Evolutionary conservation across 176 grass and related monocot genomes (phyloP).

Genomic region (Carex parvula): DNA sequence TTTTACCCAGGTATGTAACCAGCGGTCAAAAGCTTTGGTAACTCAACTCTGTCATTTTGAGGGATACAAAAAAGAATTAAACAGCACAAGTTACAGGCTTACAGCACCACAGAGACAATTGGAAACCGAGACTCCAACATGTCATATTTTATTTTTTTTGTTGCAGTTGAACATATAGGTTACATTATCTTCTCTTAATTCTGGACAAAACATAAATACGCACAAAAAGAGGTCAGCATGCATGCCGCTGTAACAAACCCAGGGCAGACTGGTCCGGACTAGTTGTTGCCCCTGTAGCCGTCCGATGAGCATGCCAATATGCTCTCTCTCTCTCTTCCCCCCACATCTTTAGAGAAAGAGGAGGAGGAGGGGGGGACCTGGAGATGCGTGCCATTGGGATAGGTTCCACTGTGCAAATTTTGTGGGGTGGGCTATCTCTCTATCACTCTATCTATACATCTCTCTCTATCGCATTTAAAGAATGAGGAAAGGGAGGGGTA

Average conservation of each 20-base stretch:
- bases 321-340: not conserved
- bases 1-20: not conserved
- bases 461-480: conserved; percentile 33
- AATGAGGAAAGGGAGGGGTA: conserved; percentile 16
- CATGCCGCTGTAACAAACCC: conserved; percentile 6
- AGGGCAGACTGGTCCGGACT: not conserved
- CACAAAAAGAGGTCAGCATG: conserved; percentile 16
- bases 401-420: conserved; percentile 22
- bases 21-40: not conserved
- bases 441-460: conserved; percentile 21
- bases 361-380: conserved; percentile 10
- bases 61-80: not conserved
- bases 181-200: conserved; percentile 8
- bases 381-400: conserved; percentile 29
- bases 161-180: not conserved
- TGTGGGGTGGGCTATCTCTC: conserved; percentile 19
- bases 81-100: not conserved
- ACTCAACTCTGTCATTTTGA: not conserved
- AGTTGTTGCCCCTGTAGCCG: conserved; percentile 24
- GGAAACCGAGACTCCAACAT: not conserved
- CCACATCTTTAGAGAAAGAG: conserved; percentile 16
- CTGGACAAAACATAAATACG: conserved; percentile 17
- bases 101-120: not conserved
- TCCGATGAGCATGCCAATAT: conserved; percentile 8
- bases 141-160: not conserved